Conservation (phyloP, 352 stramenopile species). For the Pythium apleroticum region DNA sequence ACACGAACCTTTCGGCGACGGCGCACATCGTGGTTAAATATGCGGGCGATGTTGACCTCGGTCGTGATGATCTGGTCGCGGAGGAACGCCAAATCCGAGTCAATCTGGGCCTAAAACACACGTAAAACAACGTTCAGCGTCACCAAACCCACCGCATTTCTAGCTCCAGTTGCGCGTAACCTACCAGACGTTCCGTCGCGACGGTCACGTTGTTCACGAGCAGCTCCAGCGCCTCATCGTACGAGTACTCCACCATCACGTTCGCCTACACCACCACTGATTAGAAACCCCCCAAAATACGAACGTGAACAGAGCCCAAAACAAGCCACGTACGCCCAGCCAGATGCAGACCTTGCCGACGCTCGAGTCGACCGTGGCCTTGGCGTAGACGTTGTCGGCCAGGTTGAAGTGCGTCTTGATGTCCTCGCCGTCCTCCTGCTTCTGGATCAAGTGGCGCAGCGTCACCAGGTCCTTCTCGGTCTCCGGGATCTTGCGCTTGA, state of each 20-base stretch:
- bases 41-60: constrained; percentile 96
- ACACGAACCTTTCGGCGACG: constrained; percentile 61
- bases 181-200: constrained; percentile 70
- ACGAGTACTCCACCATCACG: constrained; percentile 97
- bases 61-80: constrained; percentile 97
- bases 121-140: not conserved
- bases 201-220: constrained; percentile 75
- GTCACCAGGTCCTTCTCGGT: constrained; percentile 86
- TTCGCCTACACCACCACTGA: constrained; percentile 61
- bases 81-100: constrained; percentile 92
- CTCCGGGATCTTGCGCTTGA: constrained; percentile 92
- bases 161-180: constrained; percentile 1
- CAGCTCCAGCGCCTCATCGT: constrained; percentile 93
- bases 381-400: constrained; percentile 94
- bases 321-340: constrained; percentile 79
- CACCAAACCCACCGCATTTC: not conserved
- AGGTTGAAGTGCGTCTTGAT: constrained; percentile 94
- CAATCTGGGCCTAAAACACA: constrained; percentile 57
- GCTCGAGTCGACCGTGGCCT: constrained; percentile 89
- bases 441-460: constrained; percentile 71
- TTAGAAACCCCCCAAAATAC: not conserved
- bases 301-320: not conserved
- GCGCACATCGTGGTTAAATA: constrained; percentile 97
- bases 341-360: constrained; percentile 95
- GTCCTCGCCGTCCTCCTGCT: constrained; percentile 73